Conservation (phyloP, 371 early-diverging fungal species). For the Mucor lusitanicus region DNA sequence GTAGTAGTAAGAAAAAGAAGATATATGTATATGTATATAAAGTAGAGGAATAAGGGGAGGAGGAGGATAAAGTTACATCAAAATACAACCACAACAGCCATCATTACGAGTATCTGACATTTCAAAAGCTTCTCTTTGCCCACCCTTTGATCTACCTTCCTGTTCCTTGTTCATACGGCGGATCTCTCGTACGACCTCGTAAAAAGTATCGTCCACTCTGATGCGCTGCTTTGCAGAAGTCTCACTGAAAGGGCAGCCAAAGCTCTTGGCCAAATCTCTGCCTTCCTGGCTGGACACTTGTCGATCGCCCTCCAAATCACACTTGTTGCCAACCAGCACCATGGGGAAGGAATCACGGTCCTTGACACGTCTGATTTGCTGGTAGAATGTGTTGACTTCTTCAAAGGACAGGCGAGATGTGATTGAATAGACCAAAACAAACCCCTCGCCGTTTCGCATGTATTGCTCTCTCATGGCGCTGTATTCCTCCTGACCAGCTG, state of each 20-base stretch:
- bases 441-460: slow-evolving; percentile 89
- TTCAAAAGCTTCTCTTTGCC: slow-evolving; percentile 23
- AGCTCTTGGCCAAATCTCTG: slow-evolving; percentile 27
- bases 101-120: slow-evolving; percentile 15
- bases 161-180: slow-evolving; percentile 69
- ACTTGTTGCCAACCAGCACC: slow-evolving; percentile 70
- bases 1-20: background rate
- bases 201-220: slow-evolving; percentile 91
- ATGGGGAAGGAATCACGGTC: slow-evolving; percentile 76
- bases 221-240: slow-evolving; percentile 75
- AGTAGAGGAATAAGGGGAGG: background rate
- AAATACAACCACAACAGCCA: slow-evolving; percentile 21
- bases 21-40: background rate
- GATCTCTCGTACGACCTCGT: slow-evolving; percentile 83
- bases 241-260: slow-evolving; percentile 29
- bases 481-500: slow-evolving; percentile 94
- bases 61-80: slow-evolving; percentile 21
- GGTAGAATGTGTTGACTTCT: slow-evolving; percentile 76
- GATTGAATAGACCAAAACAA: slow-evolving; percentile 81
- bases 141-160: slow-evolving; percentile 27
- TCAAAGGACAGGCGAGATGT: slow-evolving; percentile 77
- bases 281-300: slow-evolving; percentile 53
- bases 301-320: slow-evolving; percentile 55
- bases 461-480: slow-evolving; percentile 80
- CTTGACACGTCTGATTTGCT: slow-evolving; percentile 83